phyloP scores from a whole-genome alignment of 2,329 filamentous ascomycete genomes.

The Mariannaea elegans region DNA sequence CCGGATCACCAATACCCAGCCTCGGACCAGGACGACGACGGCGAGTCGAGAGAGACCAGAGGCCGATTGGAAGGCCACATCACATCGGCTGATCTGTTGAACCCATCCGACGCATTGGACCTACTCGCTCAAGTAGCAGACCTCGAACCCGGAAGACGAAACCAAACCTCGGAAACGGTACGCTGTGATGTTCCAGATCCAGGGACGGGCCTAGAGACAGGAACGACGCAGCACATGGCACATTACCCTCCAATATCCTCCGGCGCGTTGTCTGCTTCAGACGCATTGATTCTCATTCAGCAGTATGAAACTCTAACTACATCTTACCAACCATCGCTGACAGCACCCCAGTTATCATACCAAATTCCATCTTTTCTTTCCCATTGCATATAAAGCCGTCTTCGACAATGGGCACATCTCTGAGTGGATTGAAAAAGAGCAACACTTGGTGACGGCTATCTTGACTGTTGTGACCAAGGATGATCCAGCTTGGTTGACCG shows the following conservation, averaged over 20 bases:
- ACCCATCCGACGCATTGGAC: constrained; percentile 53
- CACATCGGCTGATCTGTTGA: constrained; percentile 50
- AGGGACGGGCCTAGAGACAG: neutral
- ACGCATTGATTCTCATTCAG: constrained; percentile 39
- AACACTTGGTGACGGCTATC: constrained; percentile 74
- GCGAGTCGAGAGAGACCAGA: neutral
- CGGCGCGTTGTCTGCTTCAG: constrained; percentile 41
- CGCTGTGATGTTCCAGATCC: neutral
- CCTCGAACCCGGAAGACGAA: constrained; percentile 41
- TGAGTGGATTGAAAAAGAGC: constrained; percentile 67
- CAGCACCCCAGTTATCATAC: constrained; percentile 62
- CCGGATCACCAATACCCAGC: constrained; percentile 13
- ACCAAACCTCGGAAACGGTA: neutral
- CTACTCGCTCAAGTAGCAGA: constrained; percentile 53
- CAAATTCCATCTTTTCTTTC: constrained; percentile 76
- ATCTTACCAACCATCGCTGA: neutral
- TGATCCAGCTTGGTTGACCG: constrained; percentile 67
- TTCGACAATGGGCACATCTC: constrained; percentile 62
- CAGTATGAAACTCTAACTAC: constrained; percentile 24
- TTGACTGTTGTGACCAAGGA: constrained; percentile 78
- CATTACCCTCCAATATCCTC: constrained; percentile 46
- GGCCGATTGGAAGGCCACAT: constrained; percentile 49
- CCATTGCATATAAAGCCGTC: constrained; percentile 69
- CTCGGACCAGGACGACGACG: constrained; percentile 16
- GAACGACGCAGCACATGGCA: constrained; percentile 6